Evolutionary conservation across 768 basidiomycete genomes (phyloP), one percentile per base, ranked within the genome.

Genomic region (Lactarius hatsudake): DNA sequence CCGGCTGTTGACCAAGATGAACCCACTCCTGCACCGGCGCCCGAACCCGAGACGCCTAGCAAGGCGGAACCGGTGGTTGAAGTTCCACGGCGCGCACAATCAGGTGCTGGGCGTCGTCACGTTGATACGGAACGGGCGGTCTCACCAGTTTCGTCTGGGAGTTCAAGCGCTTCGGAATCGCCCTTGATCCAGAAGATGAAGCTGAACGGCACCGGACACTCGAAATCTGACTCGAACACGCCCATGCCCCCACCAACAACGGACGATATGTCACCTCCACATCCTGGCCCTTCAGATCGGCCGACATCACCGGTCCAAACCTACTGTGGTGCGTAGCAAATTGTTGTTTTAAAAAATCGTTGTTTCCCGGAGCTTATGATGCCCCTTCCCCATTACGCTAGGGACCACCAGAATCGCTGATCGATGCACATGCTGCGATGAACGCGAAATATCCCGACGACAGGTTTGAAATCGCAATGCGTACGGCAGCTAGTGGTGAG

Each of bases 371-470:
- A 43, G 53, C 43, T 54, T 13, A 40, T 38, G 34, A 42, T 48
- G 28, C 38, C 38, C 40, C n/a, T n/a, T n/a, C n/a, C 38, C 51
- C 57, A 13, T 62, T 56, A 9, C 48, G 51, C n/a, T 58, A 54
- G 65, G 74, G 53, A 67, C 87, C 83, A 23, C 93, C 93, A 0
- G 73, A 78, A 23, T 96, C 94, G 93, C 79, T 94, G 48, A 78
- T 81, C n/a, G 72, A 72, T 26, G 87, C 91, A n/a, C 84, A 90
- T 73, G 82, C 83, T 59, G 80, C 79, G 1, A 85, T 95, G 82
- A 86, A 89, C 72, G 76, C 79, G 10, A 85, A 82, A 76, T 96
- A 93, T 74, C 87, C 89, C 2, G 84, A 91, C 68, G 96, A 98
- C 76, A 85, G 76, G 66, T 96, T 98, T 71, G 90, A 93, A 71